Percentiles rank a stretch among this genome's conserved stretches.
These are phyloP conservation scores for Elaeis guineensis DNA, from an alignment of 176 grass and related monocot genomes.

Conservation along the genomic window DNA sequence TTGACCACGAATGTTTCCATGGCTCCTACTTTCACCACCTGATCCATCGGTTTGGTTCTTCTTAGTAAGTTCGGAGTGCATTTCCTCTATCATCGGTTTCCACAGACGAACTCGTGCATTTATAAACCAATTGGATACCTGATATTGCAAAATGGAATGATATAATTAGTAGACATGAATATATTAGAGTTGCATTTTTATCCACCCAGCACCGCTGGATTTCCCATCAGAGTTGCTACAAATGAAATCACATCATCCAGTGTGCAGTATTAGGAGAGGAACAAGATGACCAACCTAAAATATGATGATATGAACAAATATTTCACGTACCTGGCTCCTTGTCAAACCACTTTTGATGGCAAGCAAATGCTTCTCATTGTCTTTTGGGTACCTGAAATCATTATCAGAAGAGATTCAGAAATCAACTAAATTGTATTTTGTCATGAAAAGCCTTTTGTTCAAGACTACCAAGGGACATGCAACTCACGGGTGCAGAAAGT, in stretches of 20 bases:
- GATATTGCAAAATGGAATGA: neutral
- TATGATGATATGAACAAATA: neutral
- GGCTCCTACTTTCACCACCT: neutral
- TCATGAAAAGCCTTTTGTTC: too few relatives aligned
- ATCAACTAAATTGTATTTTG: neutral
- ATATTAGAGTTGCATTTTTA: too few relatives aligned
- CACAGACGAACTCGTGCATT: constrained; percentile 76
- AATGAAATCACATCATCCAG: neutral
- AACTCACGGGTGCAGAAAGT: constrained; percentile 91
- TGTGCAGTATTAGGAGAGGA: neutral
- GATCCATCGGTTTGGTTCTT: constrained; percentile 13
- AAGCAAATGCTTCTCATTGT: constrained; percentile 77
- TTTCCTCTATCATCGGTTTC: constrained; percentile 91
- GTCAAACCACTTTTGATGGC: constrained; percentile 65
- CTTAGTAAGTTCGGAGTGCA: constrained; percentile 59
- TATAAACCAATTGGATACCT: constrained; percentile 98
- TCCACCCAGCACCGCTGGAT: too few relatives aligned
- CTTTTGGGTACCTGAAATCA: constrained; percentile 60
- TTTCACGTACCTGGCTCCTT: constrained; percentile 51
- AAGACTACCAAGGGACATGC: neutral
- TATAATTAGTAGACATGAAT: neutral
- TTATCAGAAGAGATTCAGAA: neutral
- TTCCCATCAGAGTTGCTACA: too few relatives aligned
- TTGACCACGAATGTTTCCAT: constrained; percentile 2
- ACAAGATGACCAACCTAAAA: neutral